These are phyloP conservation scores for Leccinum proliferum DNA, from an alignment of 1,284 basidiomycete genomes.

Conservation along the genomic window DNA sequence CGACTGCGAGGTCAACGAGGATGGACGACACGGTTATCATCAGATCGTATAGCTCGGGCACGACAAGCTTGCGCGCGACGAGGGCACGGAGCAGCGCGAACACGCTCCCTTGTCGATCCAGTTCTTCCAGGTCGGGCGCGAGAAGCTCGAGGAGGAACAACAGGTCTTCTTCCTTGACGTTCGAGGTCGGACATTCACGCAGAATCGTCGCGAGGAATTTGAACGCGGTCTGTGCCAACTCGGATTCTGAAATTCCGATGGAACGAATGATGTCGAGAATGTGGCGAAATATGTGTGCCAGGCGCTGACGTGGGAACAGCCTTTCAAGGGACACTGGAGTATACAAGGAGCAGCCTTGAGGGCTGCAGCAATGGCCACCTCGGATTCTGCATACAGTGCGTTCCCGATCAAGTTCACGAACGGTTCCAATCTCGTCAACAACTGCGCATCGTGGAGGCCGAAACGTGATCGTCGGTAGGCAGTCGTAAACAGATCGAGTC, in stretches of 20 bases:
- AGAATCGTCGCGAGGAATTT: conserved; percentile 84
- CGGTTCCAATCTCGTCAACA: conserved; percentile 78
- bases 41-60: conserved; percentile 95
- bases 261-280: conserved; percentile 84
- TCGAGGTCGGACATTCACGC: conserved; percentile 75
- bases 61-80: conserved; percentile 86
- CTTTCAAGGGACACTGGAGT: conserved; percentile 77
- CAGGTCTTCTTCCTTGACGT: conserved; percentile 88
- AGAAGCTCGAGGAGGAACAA: conserved; percentile 84
- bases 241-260: conserved; percentile 85
- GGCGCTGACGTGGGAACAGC: conserved; percentile 71
- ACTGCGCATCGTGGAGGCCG: conserved; percentile 70
- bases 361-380: conserved; percentile 75
- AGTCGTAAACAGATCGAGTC: conserved; percentile 88
- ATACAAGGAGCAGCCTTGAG: conserved; percentile 82
- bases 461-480: conserved; percentile 85
- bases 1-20: conserved; percentile 90
- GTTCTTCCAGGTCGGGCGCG: conserved; percentile 91
- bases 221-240: conserved; percentile 85
- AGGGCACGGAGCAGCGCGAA: conserved; percentile 93
- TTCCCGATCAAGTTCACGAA: conserved; percentile 90
- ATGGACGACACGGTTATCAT: conserved; percentile 96
- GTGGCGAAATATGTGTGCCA: conserved; percentile 76
- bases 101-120: conserved; percentile 77
- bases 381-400: conserved; percentile 83